A percentile compares a stretch with the other conserved stretches of the same genome.
Conservation (phyloP, 1,284 basidiomycete genomes). For the Ganoderma multipileum region DNA sequence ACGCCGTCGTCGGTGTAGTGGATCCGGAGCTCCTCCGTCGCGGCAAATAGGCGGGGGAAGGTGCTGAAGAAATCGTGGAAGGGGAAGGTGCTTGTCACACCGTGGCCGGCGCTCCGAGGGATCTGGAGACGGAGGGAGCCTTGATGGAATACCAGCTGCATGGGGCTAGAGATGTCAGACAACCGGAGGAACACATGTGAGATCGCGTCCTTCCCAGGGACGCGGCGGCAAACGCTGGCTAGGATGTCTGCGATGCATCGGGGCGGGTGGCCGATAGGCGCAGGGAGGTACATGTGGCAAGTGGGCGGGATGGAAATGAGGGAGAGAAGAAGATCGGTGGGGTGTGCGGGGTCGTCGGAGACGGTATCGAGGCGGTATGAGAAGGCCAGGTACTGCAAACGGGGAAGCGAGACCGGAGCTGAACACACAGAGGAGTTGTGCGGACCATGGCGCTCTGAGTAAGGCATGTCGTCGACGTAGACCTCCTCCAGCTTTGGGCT, state of each 20-base stretch:
- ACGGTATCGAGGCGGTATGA: background rate
- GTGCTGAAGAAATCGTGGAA: background rate
- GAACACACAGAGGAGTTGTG: background rate
- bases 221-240: background rate
- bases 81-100: background rate
- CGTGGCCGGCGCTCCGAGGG: background rate
- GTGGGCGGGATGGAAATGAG: background rate
- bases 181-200: background rate
- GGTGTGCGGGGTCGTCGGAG: background rate
- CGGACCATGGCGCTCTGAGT: too few relatives aligned
- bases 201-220: background rate
- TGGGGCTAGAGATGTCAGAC: background rate
- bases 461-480: background rate
- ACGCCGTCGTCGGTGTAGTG: background rate
- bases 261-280: background rate
- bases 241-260: background rate
- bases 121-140: background rate
- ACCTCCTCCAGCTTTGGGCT: conserved; percentile 8
- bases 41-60: background rate
- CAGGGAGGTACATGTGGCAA: conserved; percentile 6
- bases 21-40: background rate
- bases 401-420: background rate
- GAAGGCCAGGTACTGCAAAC: conserved; percentile 6
- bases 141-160: background rate
- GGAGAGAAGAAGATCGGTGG: background rate